A percentile compares a stretch with the other conserved stretches of the same genome.
Conservation (phyloP, 257 asterid species). For the Solanum appendiculatum region DNA sequence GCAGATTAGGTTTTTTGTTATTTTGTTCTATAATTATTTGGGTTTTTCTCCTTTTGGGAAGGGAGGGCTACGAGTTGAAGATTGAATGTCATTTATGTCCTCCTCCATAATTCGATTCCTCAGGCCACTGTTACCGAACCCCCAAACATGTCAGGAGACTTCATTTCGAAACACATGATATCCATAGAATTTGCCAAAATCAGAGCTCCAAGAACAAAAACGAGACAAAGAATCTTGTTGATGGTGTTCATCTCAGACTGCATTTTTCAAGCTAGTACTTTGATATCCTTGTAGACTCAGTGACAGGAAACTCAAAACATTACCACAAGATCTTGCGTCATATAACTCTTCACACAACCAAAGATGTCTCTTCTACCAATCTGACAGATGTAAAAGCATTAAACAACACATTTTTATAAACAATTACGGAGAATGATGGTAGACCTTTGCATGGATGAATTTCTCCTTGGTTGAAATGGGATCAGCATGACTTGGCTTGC, state of each 20-base stretch:
- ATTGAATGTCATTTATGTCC: background rate
- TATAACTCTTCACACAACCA: background rate
- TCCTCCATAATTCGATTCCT: background rate
- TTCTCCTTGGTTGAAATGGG: conserved; percentile 84
- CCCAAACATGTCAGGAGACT: background rate
- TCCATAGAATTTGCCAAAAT: background rate
- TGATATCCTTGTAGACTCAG: background rate
- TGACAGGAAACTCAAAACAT: background rate
- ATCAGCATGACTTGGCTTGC: conserved; percentile 75
- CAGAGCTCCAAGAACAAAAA: background rate
- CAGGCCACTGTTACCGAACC: background rate
- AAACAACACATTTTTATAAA: background rate
- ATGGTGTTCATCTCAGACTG: background rate
- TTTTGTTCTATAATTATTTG: background rate
- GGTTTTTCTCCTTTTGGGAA: background rate
- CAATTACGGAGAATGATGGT: background rate
- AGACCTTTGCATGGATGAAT: conserved; percentile 92
- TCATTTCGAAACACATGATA: background rate
- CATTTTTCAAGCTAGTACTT: background rate
- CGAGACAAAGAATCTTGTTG: background rate
- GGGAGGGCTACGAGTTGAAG: background rate
- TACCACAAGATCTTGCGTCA: background rate
- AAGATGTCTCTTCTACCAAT: background rate
- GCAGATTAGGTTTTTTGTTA: background rate
- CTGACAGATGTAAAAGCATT: background rate